Percentiles rank a stretch among this genome's conserved stretches.
Evolutionary conservation across 2,329 filamentous ascomycete genomes (phyloP).

Genomic region (Dactylellina cionopaga): DNA sequence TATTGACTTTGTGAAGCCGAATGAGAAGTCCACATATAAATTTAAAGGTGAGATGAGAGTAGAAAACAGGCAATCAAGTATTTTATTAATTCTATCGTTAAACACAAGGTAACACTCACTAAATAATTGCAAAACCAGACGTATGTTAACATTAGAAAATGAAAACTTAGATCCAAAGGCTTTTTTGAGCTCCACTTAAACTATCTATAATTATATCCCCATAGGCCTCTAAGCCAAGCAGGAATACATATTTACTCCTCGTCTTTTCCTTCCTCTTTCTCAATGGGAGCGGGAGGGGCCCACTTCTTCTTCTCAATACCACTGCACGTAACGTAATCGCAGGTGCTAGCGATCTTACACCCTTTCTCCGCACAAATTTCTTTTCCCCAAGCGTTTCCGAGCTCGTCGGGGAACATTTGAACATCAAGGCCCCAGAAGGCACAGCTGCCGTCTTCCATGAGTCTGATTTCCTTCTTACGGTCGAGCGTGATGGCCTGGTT

Average conservation of each 20-base stretch:
- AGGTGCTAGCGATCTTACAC: conserved; percentile 25
- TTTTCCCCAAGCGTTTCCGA: conserved; percentile 23
- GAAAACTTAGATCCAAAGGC: too few species aligned
- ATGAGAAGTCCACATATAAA: too few species aligned
- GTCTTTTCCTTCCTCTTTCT: background rate
- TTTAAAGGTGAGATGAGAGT: too few species aligned
- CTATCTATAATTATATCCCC: too few species aligned
- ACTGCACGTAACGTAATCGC: conserved; percentile 33
- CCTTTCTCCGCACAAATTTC: conserved; percentile 35
- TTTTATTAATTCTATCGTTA: background rate
- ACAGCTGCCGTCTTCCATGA: conserved; percentile 36
- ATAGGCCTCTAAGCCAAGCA: too few species aligned
- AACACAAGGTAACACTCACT: too few species aligned
- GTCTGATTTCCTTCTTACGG: conserved; percentile 37
- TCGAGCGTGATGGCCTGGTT: conserved; percentile 13
- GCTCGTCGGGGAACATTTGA: conserved; percentile 5
- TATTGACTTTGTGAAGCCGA: too few species aligned
- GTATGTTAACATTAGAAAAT: too few species aligned
- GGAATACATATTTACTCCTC: background rate
- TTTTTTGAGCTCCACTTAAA: too few species aligned
- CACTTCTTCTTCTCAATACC: conserved; percentile 37
- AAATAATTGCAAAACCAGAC: too few species aligned
- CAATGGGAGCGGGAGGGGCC: background rate
- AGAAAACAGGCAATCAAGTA: background rate
- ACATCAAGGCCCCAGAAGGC: conserved; percentile 45